Percentiles rank a stretch among this genome's conserved stretches.
phyloP scores from a whole-genome alignment of 495 filamentous ascomycete genomes.

The Tuber melanosporum region DNA sequence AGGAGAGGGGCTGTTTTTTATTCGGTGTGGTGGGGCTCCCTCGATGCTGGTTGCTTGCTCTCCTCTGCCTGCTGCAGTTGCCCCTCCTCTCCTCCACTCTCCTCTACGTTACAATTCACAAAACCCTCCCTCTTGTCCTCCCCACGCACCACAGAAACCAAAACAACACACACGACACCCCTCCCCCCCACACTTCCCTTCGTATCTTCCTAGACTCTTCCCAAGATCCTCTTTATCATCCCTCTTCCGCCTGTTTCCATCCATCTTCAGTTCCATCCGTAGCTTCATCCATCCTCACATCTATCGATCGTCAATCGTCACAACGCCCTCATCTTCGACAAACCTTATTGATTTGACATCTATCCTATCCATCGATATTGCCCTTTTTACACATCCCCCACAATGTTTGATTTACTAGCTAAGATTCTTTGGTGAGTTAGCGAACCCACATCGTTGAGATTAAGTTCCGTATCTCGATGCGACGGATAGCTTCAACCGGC shows the following conservation, averaged over 20 bases:
- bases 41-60: conserved; percentile 21
- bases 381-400: conserved; percentile 18
- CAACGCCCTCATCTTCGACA: conserved; percentile 7
- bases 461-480: not conserved
- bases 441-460: conserved; percentile 17
- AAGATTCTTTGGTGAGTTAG: conserved; percentile 68
- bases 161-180: conserved; percentile 17
- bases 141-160: conserved; percentile 13
- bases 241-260: conserved; percentile 6
- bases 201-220: conserved; percentile 1
- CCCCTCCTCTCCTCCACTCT: conserved; percentile 15
- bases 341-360: conserved; percentile 13
- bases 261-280: conserved; percentile 22
- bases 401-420: conserved; percentile 76
- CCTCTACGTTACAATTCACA: conserved; percentile 18
- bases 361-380: conserved; percentile 11
- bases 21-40: conserved; percentile 35
- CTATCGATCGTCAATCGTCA: conserved; percentile 10
- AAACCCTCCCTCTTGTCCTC: not conserved
- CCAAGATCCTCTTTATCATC: conserved; percentile 20
- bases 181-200: conserved; percentile 10
- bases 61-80: conserved; percentile 10
- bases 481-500: conserved; percentile 3
- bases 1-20: not conserved
- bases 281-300: conserved; percentile 18